Base-by-base conservation (phyloP, 345 rosid genomes). In the Dimocarpus longan region DNA sequence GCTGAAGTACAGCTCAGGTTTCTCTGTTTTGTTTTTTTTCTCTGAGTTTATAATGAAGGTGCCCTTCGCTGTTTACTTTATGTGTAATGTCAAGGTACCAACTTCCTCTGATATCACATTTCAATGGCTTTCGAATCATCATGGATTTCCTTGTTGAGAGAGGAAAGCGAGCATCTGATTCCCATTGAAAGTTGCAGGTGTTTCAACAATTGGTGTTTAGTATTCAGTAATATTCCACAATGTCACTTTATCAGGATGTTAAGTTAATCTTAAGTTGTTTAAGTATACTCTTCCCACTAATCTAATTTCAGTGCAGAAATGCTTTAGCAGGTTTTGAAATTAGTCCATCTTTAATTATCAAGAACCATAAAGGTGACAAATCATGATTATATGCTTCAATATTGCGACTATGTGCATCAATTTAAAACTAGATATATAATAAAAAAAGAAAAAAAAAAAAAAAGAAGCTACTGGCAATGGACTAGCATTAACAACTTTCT, bases 1-100 rank as follows among this genome's bases (percentile, higher is more conserved):
- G 77, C 79, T 56, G 52, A 77, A 64, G 85, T 63, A 71, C 26
- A 59, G 39, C 77, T 43, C 67, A 1, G n/a, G 46, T 74, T 74
- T 56, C 50, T n/a, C 59, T 26, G 42, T 60, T 32, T 66, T 63
- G 19, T 22, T 28, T 8, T 28, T 15, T 10, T 18, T 2, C 48
- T 32, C n/a, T 32, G 71, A 60, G 48, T 50, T n/a, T 42, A 54
- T 70, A 8, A 26, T 42, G 57, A 37, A 48, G 40, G 19, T n/a
- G 50, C 64, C 50, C 60, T 50, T 18, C 11, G 24, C 63, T 50
- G 9, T 76, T 76, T 52, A 62, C 66, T 76, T 64, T 37, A 8
- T 67, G 18, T 63, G 26, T 37, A 70, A 59, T 63, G 18, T 26
- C 21, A 32, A 68, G 75, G 70, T 26, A 42, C 50, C 44, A 57